These are phyloP conservation scores for Paraconiothyrium sp. DNA, from an alignment of 2,329 filamentous ascomycete genomes.

Conservation along the genomic window DNA sequence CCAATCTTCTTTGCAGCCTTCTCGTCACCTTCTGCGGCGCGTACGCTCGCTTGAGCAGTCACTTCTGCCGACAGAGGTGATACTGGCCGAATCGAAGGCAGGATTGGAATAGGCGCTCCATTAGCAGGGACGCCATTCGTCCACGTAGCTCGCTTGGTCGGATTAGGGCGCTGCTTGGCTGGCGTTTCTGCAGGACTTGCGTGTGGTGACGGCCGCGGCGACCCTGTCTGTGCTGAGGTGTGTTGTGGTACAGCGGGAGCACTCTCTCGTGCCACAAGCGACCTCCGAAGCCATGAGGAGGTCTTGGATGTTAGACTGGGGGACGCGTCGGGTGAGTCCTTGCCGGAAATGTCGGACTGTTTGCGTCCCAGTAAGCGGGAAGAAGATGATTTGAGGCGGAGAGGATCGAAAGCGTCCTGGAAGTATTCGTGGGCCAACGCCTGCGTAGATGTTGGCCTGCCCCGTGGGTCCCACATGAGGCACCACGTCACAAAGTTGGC, in stretches of 20 bases:
- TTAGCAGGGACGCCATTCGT: conserved; percentile 79
- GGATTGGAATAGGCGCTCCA: conserved; percentile 90
- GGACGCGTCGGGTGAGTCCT: conserved; percentile 64
- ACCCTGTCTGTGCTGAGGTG: conserved; percentile 51
- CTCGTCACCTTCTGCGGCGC: conserved; percentile 65
- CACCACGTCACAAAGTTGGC: conserved; percentile 98
- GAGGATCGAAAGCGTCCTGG: conserved; percentile 86
- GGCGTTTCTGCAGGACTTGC: conserved; percentile 55
- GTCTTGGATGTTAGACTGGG: conserved; percentile 78
- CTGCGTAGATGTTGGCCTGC: conserved; percentile 88
- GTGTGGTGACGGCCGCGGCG: conserved; percentile 55
- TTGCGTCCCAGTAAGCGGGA: conserved; percentile 88
- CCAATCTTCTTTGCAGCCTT: conserved; percentile 90
- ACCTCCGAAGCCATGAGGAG: conserved; percentile 93
- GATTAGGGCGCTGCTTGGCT: conserved; percentile 65
- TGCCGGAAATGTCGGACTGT: conserved; percentile 80
- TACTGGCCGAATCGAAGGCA: conserved; percentile 92
- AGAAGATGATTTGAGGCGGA: conserved; percentile 89
- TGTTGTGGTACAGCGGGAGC: conserved; percentile 67
- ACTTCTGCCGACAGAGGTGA: conserved; percentile 96
- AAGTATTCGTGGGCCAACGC: conserved; percentile 98
- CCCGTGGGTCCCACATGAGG: conserved; percentile 97
- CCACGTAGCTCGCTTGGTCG: conserved; percentile 91
- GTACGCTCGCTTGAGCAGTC: conserved; percentile 83
- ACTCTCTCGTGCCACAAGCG: conserved; percentile 81